Percentiles rank a stretch among this genome's conserved stretches.
Evolutionary conservation across 495 filamentous ascomycete species (phyloP).

Genomic region (Penicillium atrosanguineum): DNA sequence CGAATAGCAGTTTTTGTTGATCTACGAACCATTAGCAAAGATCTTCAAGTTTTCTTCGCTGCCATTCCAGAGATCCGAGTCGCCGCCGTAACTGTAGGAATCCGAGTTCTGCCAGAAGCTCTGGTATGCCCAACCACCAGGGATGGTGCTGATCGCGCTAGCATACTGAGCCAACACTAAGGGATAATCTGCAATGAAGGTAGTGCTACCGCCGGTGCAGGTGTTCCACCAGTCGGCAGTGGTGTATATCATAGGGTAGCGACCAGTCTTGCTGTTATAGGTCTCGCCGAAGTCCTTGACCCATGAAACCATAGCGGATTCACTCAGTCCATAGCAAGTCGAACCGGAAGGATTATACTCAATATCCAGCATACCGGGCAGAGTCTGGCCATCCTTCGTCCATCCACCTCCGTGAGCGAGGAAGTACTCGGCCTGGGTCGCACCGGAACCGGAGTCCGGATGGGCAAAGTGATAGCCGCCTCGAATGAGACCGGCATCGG

Average conservation of each 20-base stretch:
- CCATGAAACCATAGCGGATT: slow-evolving; percentile 57
- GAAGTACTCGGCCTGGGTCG: slow-evolving; percentile 58
- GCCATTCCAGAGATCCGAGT: slow-evolving; percentile 30
- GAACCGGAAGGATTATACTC: slow-evolving; percentile 49
- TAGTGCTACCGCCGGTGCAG: slow-evolving; percentile 57
- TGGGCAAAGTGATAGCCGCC: slow-evolving; percentile 66
- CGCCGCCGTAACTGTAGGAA: slow-evolving; percentile 28
- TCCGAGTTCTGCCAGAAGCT: slow-evolving; percentile 57
- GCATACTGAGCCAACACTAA: slow-evolving; percentile 57
- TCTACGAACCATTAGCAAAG: slow-evolving; percentile 14
- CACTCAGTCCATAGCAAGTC: slow-evolving; percentile 53
- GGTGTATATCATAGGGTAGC: slow-evolving; percentile 61
- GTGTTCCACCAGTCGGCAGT: slow-evolving; percentile 60
- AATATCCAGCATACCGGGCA: slow-evolving; percentile 67
- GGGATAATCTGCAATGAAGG: slow-evolving; percentile 51
- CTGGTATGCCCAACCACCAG: slow-evolving; percentile 58
- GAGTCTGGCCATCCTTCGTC: slow-evolving; percentile 58
- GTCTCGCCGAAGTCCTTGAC: slow-evolving; percentile 57
- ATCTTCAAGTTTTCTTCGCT: slow-evolving; percentile 13
- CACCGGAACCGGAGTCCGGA: slow-evolving; percentile 47
- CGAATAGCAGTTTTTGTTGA: background rate
- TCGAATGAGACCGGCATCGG: slow-evolving; percentile 53
- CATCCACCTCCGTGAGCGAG: slow-evolving; percentile 61
- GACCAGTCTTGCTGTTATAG: slow-evolving; percentile 49
- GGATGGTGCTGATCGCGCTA: slow-evolving; percentile 48